Percentiles rank a stretch among this genome's conserved stretches.
phyloP scores from a whole-genome alignment of 345 rosid species.

The Noccaea bulbosa region DNA sequence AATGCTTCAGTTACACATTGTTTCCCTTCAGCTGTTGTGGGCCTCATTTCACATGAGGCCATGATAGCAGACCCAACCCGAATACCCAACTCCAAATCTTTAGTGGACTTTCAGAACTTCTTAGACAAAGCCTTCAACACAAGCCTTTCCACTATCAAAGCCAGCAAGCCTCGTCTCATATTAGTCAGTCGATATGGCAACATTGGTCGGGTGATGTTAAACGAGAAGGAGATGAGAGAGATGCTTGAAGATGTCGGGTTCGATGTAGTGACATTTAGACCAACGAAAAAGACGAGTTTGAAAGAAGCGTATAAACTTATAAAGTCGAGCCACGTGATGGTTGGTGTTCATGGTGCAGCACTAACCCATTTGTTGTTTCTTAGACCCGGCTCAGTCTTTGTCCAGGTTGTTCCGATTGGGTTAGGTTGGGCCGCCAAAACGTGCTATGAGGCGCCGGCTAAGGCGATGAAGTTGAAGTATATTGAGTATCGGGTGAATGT shows the following conservation, averaged over 20 bases:
- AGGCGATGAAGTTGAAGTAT: conserved; percentile 55
- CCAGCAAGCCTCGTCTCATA: conserved; percentile 34
- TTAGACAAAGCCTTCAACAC: conserved; percentile 47
- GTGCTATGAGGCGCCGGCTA: conserved; percentile 49
- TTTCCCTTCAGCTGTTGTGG: conserved; percentile 55
- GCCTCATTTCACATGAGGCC: conserved; percentile 61
- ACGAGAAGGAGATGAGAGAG: conserved; percentile 36
- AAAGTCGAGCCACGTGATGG: conserved; percentile 58
- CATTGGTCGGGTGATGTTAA: conserved; percentile 47
- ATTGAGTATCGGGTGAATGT: conserved; percentile 45
- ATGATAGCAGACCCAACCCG: conserved; percentile 43
- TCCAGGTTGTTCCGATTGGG: conserved; percentile 67
- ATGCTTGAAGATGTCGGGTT: conserved; percentile 53
- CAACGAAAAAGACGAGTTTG: conserved; percentile 38
- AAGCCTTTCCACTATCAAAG: neutral
- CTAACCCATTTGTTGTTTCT: conserved; percentile 62
- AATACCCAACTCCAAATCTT: conserved; percentile 47
- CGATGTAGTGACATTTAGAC: conserved; percentile 49
- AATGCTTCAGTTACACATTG: conserved; percentile 49
- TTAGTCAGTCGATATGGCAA: conserved; percentile 37
- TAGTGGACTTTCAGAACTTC: conserved; percentile 48
- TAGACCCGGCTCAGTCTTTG: conserved; percentile 51
- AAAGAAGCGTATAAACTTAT: conserved; percentile 46
- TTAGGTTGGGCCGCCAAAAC: conserved; percentile 48
- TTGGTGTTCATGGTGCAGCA: conserved; percentile 71